Evolutionary conservation across 331 rosid genomes (phyloP), one percentile per base, ranked within the genome.

Genomic region (Pyrus hybrid): DNA sequence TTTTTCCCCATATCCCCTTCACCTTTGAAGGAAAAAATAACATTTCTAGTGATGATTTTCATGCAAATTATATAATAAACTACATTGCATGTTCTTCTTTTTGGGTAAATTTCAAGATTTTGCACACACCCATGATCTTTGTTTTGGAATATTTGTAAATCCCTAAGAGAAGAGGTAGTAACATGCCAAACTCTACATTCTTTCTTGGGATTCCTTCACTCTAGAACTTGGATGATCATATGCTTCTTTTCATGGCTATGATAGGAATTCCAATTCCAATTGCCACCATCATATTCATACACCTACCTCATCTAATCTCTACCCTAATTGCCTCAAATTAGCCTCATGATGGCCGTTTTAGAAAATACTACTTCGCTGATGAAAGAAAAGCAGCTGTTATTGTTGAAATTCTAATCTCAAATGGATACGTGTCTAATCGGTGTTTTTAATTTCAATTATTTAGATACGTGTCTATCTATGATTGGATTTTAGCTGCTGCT

Each of bases 141-240:
- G 20, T 51, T 51, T 51, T 51, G 22, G 58, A 51, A 6, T 18
- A 86, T 85, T 83, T 82, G 87, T 79, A 87, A 89, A 93, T 89
- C 91, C 98, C 97, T 64, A 93, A 84, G 87, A 80, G 74, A 83
- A 32, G n/a, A 22, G 90, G 64, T 41, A 41, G 45, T 41, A 41
- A 41, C 45, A 41, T 41, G 45, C 45, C 45, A 41, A 41, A 41
- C 45, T 41, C 45, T 41, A 41, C 45, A 41, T 41, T 41, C 45
- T 41, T 41, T 41, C 49, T 43, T 43, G 49, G 49, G 49, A 43
- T 43, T 43, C 49, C 49, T 84, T 85, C 88, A 81, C 84, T 84
- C 85, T 81, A 6, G 3, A 51, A 72, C 84, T 68, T 69, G 78
- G 75, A 80, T 63, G 79, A 79, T 68, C 80, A 69, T 84, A 21